phyloP scores from a whole-genome alignment of 352 stramenopile species.

The Globisporangium cederbergense region DNA sequence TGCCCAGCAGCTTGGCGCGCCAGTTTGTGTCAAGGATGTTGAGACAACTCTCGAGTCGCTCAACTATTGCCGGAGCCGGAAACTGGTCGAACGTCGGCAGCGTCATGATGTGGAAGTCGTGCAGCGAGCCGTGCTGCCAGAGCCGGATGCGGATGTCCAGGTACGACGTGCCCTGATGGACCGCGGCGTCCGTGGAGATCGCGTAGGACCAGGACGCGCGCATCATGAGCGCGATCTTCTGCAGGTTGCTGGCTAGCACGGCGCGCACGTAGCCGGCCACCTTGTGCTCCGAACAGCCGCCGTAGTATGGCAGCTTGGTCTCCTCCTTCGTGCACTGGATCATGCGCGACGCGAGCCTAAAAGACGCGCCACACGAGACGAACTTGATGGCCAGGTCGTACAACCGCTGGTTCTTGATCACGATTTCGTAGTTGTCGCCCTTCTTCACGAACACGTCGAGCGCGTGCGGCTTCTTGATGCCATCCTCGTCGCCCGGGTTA shows the following conservation, averaged over 20 bases:
- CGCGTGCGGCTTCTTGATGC: constrained; percentile 33
- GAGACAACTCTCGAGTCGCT: constrained; percentile 34
- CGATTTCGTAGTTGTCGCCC: constrained; percentile 46
- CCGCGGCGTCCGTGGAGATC: constrained; percentile 41
- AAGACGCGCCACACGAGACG: constrained; percentile 52
- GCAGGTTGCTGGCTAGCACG: constrained; percentile 54
- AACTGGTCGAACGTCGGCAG: constrained; percentile 43
- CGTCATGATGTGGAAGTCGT: constrained; percentile 57
- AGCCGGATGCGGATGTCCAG: constrained; percentile 52
- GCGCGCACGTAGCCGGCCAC: constrained; percentile 50
- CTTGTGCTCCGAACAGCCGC: constrained; percentile 42
- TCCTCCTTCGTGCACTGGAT: constrained; percentile 58
- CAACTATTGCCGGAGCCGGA: constrained; percentile 32
- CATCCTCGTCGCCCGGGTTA: constrained; percentile 37
- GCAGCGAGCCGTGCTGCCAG: constrained; percentile 45
- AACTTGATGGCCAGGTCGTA: constrained; percentile 68
- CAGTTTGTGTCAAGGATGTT: constrained; percentile 49
- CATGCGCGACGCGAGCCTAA: constrained; percentile 48
- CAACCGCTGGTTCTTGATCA: constrained; percentile 61
- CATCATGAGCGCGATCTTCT: constrained; percentile 66
- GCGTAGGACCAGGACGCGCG: constrained; percentile 51
- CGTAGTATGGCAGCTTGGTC: constrained; percentile 49
- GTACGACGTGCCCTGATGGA: constrained; percentile 52
- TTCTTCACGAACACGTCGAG: constrained; percentile 54
- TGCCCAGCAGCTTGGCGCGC: constrained; percentile 49